Conservation (phyloP, 1,139 yeast species). For the Hansenula sp. region DNA sequence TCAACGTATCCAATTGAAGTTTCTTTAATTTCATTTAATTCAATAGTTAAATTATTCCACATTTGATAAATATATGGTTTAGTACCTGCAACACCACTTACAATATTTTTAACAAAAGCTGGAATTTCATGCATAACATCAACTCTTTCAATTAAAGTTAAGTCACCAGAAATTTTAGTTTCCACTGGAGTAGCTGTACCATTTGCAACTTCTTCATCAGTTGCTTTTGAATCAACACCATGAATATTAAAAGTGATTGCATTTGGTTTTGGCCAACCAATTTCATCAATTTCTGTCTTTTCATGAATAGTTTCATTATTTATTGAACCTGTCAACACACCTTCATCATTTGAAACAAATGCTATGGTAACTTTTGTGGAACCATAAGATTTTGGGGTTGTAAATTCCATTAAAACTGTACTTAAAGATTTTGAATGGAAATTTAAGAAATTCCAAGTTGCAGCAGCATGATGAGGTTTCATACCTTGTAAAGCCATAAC, state of each 20-base stretch:
- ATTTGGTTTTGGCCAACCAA: slow-evolving; percentile 90
- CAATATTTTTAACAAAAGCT: slow-evolving; percentile 86
- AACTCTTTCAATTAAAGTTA: slow-evolving; percentile 77
- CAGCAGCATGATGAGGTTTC: slow-evolving; percentile 99
- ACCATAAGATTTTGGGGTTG: slow-evolving; percentile 89
- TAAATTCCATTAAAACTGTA: slow-evolving; percentile 90
- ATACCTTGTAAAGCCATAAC: slow-evolving; percentile 99
- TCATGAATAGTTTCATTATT: slow-evolving; percentile 63
- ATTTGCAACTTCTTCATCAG: slow-evolving; percentile 32
- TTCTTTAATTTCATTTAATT: slow-evolving; percentile 39
- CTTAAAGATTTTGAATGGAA: slow-evolving; percentile 75
- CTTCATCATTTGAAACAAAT: slow-evolving; percentile 60
- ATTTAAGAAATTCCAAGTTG: slow-evolving; percentile 90
- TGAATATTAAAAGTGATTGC: slow-evolving; percentile 54
- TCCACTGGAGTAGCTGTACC: slow-evolving; percentile 29
- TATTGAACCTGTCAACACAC: slow-evolving; percentile 61
- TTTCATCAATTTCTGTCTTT: slow-evolving; percentile 60
- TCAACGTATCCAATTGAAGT: slow-evolving; percentile 74
- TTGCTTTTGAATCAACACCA: slow-evolving; percentile 40
- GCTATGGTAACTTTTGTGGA: slow-evolving; percentile 78
- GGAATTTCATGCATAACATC: slow-evolving; percentile 99
- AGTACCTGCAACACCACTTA: slow-evolving; percentile 91
- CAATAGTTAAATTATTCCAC: slow-evolving; percentile 47
- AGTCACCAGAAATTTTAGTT: slow-evolving; percentile 48
- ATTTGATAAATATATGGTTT: slow-evolving; percentile 94